These are phyloP conservation scores for Thalassiosira profunda DNA, from an alignment of 108 stramenopile species.

Conservation along the genomic window DNA sequence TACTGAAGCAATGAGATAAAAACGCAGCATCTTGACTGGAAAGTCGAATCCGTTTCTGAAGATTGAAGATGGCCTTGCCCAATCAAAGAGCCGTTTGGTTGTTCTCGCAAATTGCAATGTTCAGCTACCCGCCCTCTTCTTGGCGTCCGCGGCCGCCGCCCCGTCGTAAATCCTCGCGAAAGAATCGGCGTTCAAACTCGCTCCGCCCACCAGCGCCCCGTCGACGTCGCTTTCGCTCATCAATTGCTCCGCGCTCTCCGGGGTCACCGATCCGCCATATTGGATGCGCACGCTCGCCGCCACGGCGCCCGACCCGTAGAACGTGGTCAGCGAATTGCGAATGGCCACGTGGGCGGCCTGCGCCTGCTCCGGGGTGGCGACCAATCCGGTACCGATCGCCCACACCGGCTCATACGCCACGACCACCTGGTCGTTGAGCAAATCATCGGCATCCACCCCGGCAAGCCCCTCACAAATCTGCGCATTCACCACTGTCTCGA, in stretches of 20 bases:
- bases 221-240: constrained; percentile 86
- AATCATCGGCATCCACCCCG: constrained; percentile 58
- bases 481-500: constrained; percentile 54
- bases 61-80: too few relatives aligned
- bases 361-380: constrained; percentile 35
- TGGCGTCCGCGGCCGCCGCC: too few relatives aligned
- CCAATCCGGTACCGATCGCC: constrained; percentile 91
- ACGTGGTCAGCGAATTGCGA: constrained; percentile 38
- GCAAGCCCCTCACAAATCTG: constrained; percentile 70
- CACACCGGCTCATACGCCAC: constrained; percentile 97
- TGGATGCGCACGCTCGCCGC: constrained; percentile 64
- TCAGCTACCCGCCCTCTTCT: too few relatives aligned
- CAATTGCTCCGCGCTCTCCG: constrained; percentile 70
- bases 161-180: constrained; percentile 78
- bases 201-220: constrained; percentile 84
- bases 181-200: constrained; percentile 75
- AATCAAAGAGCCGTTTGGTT: too few relatives aligned
- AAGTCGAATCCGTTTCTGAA: too few relatives aligned
- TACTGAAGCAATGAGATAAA: too few relatives aligned
- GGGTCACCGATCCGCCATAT: constrained; percentile 83
- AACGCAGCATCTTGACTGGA: too few relatives aligned
- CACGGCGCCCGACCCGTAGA: constrained; percentile 56
- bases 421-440: constrained; percentile 67
- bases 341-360: constrained; percentile 51
- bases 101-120: too few relatives aligned